phyloP scores from a whole-genome alignment of 192 early-diverging fungal genomes.

The Entomortierella beljakovae region DNA sequence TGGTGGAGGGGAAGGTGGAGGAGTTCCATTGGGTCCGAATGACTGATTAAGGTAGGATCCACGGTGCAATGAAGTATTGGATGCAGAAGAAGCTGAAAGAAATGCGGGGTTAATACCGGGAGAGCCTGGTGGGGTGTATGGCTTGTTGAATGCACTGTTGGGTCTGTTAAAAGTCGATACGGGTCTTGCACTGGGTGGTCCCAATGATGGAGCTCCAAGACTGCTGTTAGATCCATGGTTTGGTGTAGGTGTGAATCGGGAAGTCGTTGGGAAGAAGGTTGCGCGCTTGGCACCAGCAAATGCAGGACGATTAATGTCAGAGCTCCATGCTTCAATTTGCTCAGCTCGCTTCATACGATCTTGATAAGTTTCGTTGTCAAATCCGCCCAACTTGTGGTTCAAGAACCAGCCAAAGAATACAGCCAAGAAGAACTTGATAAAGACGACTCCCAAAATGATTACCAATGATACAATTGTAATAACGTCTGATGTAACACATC shows the following conservation, averaged over 20 bases:
- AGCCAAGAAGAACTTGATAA: slow-evolving; percentile 81
- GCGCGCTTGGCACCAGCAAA: slow-evolving; percentile 30
- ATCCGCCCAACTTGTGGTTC: slow-evolving; percentile 79
- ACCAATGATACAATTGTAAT: slow-evolving; percentile 80
- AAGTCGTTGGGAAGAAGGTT: slow-evolving; percentile 43
- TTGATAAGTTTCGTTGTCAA: slow-evolving; percentile 72
- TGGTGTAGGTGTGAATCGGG: slow-evolving; percentile 28
- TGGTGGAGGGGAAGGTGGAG: slow-evolving; percentile 49
- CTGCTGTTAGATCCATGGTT: slow-evolving; percentile 11
- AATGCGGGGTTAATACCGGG: slow-evolving; percentile 43
- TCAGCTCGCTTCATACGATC: slow-evolving; percentile 75
- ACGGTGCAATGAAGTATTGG: slow-evolving; percentile 28
- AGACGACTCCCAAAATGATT: slow-evolving; percentile 72
- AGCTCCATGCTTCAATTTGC: slow-evolving; percentile 83
- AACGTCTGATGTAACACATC: slow-evolving; percentile 85
- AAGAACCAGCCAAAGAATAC: slow-evolving; percentile 87
- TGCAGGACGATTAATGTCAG: slow-evolving; percentile 70
- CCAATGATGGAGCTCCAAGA: slow-evolving; percentile 18
- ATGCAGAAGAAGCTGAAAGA: slow-evolving; percentile 34
- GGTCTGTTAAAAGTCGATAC: slow-evolving; percentile 43
- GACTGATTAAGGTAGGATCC: slow-evolving; percentile 42
- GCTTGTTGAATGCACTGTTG: slow-evolving; percentile 33
- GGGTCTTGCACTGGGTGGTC: slow-evolving; percentile 16
- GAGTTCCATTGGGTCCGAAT: slow-evolving; percentile 35
- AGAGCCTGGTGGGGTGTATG: slow-evolving; percentile 42